Percentiles rank a stretch among this genome's conserved stretches.
phyloP scores from a whole-genome alignment of 139 green algal species.

The Eudorina sp. region DNA sequence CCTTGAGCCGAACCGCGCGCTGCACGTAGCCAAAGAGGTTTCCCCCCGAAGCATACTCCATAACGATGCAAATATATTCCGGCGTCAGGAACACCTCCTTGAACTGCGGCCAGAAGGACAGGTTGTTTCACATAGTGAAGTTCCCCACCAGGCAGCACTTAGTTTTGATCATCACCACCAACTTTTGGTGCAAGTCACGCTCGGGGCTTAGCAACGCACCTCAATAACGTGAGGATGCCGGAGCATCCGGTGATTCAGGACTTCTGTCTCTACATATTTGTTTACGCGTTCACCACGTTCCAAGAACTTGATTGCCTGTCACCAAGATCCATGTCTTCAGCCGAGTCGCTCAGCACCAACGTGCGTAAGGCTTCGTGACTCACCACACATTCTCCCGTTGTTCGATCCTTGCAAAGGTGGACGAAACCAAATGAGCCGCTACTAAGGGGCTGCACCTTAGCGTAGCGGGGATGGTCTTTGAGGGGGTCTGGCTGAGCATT shows the following conservation, averaged over 20 bases:
- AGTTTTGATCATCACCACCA: too few relatives aligned
- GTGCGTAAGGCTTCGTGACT: neutral
- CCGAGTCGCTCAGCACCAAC: neutral
- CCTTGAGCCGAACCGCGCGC: slow-evolving; percentile 88
- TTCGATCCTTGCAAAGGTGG: slow-evolving; percentile 62
- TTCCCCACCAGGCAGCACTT: too few relatives aligned
- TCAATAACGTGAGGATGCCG: slow-evolving; percentile 95
- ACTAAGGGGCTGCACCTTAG: slow-evolving; percentile 61
- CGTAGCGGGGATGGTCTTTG: slow-evolving; percentile 52
- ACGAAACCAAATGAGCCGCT: slow-evolving; percentile 74
- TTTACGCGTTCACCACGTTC: slow-evolving; percentile 64
- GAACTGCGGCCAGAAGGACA: slow-evolving; percentile 73
- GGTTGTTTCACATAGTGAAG: too few relatives aligned
- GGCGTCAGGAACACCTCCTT: slow-evolving; percentile 90
- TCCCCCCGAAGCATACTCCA: slow-evolving; percentile 59
- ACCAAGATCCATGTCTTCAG: neutral
- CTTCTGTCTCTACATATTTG: slow-evolving; percentile 94
- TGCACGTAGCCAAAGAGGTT: slow-evolving; percentile 64
- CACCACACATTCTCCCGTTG: slow-evolving; percentile 68
- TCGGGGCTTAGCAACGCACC: slow-evolving; percentile 79
- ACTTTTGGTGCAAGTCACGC: too few relatives aligned
- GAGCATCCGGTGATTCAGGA: slow-evolving; percentile 94
- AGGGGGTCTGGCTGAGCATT: slow-evolving; percentile 54
- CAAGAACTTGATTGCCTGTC: slow-evolving; percentile 79
- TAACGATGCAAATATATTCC: slow-evolving; percentile 75